These are phyloP conservation scores for Draba incana DNA, from an alignment of 345 rosid genomes.

Conservation along the genomic window DNA sequence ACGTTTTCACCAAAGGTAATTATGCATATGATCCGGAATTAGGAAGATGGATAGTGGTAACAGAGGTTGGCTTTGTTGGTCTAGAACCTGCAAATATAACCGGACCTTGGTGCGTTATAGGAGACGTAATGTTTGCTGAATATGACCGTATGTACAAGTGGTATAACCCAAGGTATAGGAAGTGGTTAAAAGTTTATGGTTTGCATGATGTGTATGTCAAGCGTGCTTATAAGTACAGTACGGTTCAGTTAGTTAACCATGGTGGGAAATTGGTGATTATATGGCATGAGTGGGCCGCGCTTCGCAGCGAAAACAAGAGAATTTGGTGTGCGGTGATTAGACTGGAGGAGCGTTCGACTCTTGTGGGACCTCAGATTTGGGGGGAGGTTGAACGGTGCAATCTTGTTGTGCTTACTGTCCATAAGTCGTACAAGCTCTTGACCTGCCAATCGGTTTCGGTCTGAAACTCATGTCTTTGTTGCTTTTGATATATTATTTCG, in stretches of 20 bases:
- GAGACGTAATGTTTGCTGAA: too few relatives aligned
- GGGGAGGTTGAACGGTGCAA: neutral
- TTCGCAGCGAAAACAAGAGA: neutral
- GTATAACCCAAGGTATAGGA: too few relatives aligned
- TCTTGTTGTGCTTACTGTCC: neutral
- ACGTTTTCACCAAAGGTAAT: too few relatives aligned
- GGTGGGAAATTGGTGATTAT: neutral
- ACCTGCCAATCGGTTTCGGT: constrained; percentile 8
- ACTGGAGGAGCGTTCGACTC: neutral
- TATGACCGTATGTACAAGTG: too few relatives aligned
- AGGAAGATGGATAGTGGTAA: neutral
- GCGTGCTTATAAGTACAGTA: too few relatives aligned
- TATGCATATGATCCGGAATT: neutral
- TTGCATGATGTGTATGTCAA: too few relatives aligned
- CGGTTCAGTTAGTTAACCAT: too few relatives aligned
- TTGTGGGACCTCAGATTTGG: neutral
- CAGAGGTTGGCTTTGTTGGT: too few relatives aligned
- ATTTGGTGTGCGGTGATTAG: neutral
- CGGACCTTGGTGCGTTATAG: too few relatives aligned
- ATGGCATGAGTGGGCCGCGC: neutral
- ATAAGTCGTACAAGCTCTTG: neutral
- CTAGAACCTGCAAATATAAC: too few relatives aligned
- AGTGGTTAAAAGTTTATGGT: too few relatives aligned
- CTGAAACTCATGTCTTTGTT: neutral
- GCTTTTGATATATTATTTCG: too few relatives aligned